These are phyloP conservation scores for Lactarius sp. DNA, from an alignment of 768 basidiomycete genomes.

Conservation along the genomic window DNA sequence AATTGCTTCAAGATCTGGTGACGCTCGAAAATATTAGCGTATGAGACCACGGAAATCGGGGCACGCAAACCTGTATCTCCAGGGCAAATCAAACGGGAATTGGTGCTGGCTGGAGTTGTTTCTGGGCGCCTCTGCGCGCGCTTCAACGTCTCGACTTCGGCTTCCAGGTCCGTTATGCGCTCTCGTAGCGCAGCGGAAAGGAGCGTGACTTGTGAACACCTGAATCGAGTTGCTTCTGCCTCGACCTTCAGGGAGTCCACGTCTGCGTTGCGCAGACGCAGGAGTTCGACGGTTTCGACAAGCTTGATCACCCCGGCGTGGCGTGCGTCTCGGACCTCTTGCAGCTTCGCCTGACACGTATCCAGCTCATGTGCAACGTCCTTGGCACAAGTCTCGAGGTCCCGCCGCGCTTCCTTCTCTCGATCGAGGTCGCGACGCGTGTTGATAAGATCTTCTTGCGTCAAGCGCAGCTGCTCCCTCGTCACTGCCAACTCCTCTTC, in stretches of 20 bases:
- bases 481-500: neutral
- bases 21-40: too few relatives aligned
- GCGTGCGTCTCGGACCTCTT: too few relatives aligned
- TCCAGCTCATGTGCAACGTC: neutral
- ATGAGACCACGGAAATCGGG: neutral
- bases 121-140: neutral
- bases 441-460: neutral
- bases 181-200: neutral
- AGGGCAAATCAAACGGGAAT: neutral
- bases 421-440: neutral
- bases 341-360: neutral
- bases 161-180: slow-evolving; percentile 4
- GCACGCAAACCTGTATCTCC: neutral
- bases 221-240: neutral
- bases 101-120: neutral
- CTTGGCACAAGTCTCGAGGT: neutral
- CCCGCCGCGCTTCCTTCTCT: neutral
- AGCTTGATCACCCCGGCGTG: too few relatives aligned
- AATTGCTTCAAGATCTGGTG: neutral
- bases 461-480: neutral
- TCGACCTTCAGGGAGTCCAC: neutral
- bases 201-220: neutral
- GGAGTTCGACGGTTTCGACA: too few relatives aligned
- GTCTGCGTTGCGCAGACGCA: too few relatives aligned
- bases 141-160: slow-evolving; percentile 1